A percentile compares a stretch with the other conserved stretches of the same genome.
Evolutionary conservation across 1,139 yeast genomes (phyloP).

Genomic region (Geotrichum carabidarum): DNA sequence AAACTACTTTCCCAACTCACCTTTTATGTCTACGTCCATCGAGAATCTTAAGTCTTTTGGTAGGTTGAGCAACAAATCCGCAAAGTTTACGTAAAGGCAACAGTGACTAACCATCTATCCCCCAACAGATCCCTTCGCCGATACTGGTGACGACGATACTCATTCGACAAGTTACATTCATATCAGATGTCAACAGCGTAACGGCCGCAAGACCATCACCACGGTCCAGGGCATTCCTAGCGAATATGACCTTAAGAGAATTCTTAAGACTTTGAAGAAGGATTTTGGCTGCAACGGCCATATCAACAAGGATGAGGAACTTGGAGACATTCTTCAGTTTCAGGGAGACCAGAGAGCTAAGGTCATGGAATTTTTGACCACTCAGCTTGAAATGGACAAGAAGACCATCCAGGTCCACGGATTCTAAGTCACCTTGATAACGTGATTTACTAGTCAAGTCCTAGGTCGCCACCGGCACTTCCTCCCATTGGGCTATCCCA

Average conservation of each 20-base stretch:
- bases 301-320: slow-evolving; percentile 91
- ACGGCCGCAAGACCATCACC: slow-evolving; percentile 97
- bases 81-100: no score
- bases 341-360: slow-evolving; percentile 99
- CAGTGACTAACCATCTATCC: not conserved
- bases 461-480: not conserved
- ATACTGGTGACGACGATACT: slow-evolving; percentile 98
- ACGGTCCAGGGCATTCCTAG: slow-evolving; percentile 96
- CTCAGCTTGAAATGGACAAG: slow-evolving; percentile 85
- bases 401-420: slow-evolving; percentile 98
- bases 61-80: slow-evolving; percentile 37
- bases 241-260: slow-evolving; percentile 92
- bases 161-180: slow-evolving; percentile 94
- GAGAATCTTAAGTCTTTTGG: slow-evolving; percentile 95
- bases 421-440: slow-evolving; percentile 49
- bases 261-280: slow-evolving; percentile 88
- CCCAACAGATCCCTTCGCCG: slow-evolving; percentile 88
- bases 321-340: slow-evolving; percentile 95
- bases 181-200: slow-evolving; percentile 98
- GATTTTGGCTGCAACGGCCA: slow-evolving; percentile 99
- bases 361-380: slow-evolving; percentile 86
- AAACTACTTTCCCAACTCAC: slow-evolving; percentile 3
- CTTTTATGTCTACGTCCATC: slow-evolving; percentile 58
- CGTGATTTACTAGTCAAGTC: not conserved
- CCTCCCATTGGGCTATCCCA: not conserved